A percentile compares a stretch with the other conserved stretches of the same genome.
Evolutionary conservation across 2,329 filamentous ascomycete species (phyloP).

Genomic region (Colletotrichum orbiculare): DNA sequence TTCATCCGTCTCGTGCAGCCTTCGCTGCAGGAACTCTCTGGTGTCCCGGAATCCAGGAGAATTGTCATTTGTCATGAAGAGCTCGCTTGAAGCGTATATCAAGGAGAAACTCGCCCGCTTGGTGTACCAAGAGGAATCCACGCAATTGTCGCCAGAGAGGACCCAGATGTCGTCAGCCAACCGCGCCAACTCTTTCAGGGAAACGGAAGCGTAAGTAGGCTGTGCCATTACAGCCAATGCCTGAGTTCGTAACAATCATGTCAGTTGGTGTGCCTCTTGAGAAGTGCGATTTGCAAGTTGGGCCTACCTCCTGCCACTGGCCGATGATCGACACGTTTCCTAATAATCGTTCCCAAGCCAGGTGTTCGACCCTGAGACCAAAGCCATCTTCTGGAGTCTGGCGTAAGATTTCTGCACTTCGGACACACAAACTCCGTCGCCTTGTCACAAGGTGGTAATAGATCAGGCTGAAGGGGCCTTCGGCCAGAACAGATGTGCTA

Average conservation of each 20-base stretch:
- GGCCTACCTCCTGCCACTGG: constrained; percentile 84
- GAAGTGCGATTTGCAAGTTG: neutral
- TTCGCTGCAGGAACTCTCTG: constrained; percentile 79
- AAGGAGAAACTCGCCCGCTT: constrained; percentile 67
- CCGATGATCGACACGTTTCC: constrained; percentile 79
- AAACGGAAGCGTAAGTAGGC: constrained; percentile 79
- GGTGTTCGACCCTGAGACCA: constrained; percentile 72
- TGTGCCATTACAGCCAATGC: constrained; percentile 92
- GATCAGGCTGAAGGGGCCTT: constrained; percentile 84
- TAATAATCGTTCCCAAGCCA: constrained; percentile 82
- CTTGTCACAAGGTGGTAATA: constrained; percentile 79
- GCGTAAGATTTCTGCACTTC: constrained; percentile 51
- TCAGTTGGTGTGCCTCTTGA: too few relatives aligned
- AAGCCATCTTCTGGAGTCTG: constrained; percentile 50
- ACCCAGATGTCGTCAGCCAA: constrained; percentile 95
- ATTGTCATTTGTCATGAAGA: constrained; percentile 93
- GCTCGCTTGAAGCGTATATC: constrained; percentile 78
- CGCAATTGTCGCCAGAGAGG: constrained; percentile 81
- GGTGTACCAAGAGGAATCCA: constrained; percentile 90
- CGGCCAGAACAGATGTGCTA: constrained; percentile 83
- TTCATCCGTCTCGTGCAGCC: constrained; percentile 75
- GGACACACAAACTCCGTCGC: constrained; percentile 67
- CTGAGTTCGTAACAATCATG: constrained; percentile 52
- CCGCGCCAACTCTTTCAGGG: constrained; percentile 80
- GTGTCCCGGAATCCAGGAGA: constrained; percentile 81